Evolutionary conservation across 2,329 filamentous ascomycete genomes (phyloP), one percentile per base, ranked within the genome.

Genomic region (Ceratocystis huliohia): DNA sequence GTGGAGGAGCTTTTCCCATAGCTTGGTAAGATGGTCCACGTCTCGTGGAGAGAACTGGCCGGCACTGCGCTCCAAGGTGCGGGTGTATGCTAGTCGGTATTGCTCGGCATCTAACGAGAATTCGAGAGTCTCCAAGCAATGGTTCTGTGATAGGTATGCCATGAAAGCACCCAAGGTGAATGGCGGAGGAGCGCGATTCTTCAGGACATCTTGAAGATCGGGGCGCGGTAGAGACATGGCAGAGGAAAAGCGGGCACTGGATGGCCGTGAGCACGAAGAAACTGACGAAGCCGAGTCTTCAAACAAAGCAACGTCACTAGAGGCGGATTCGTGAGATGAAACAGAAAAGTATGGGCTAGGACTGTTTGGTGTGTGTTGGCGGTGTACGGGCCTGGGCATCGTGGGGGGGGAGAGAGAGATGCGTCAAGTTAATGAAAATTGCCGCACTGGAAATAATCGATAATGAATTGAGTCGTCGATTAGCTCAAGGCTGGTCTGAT

Each of bases 101-200:
- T 91, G 84, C 67, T 91, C 88, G 25, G 93, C 89, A 74, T 96
- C 94, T 81, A 96, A 88, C 50, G 92, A 96, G 75, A 99, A 99
- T 74, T 97, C 94, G 48, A 99, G 80, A 1, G 92, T 96, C 76
- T 99, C 94, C 70, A 97, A 80, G 74, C 94, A 99, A 76, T 97
- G 93, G 73, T 97, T 97, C 73, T 96, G 92, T 0, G 93, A 96
- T 3, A 97, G 82, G 73, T 96, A 97, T 66, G 92, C 92, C 85
- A 94, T 97, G 76, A 97, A 97, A 41, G 93, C 93, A 68, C 85
- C 87, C 7, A 96, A 80, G 0, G 92, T 96, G 82, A 91, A 97
- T 70, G 94, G 94, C 50, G 91, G 86, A 7, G 89, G 86, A 45
- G 94, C 89, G 57, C 84, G 84, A 76, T 96, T 94, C 70, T 89